Conservation (phyloP, 169 alveolate species). For the Eimeria acervulina region DNA sequence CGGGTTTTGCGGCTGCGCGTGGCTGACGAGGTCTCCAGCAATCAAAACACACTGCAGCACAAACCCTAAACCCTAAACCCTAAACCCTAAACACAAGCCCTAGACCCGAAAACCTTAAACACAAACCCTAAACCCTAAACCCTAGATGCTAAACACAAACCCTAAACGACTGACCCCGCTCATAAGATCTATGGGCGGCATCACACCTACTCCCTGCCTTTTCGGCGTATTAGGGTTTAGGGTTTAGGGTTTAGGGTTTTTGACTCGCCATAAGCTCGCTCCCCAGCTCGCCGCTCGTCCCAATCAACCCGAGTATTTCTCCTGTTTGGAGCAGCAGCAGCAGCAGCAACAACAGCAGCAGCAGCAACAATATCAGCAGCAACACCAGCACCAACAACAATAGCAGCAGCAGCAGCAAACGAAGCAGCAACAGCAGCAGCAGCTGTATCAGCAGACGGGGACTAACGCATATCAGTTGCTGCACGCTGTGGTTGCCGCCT, state of each 20-base stretch:
- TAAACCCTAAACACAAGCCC: background rate
- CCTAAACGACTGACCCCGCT: no score
- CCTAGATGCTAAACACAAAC: no score
- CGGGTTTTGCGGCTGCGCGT: background rate
- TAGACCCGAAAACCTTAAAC: background rate
- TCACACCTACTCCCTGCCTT: no score
- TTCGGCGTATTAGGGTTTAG: background rate
- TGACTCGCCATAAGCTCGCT: slow-evolving; percentile 1
- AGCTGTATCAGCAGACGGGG: no score
- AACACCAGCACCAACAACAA: no score
- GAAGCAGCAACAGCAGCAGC: no score
- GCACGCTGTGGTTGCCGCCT: no score
- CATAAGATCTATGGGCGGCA: no score
- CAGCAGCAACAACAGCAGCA: no score
- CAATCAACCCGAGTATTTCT: background rate
- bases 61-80: background rate
- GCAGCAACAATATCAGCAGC: no score
- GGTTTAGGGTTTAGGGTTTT: background rate
- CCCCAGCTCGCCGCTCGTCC: background rate
- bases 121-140: background rate
- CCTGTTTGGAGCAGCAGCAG: background rate
- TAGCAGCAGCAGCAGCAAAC: no score
- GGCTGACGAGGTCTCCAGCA: background rate
- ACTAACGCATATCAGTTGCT: no score
- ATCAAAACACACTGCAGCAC: background rate